Conservation (phyloP, 495 filamentous ascomycete genomes). For the Penicillium manginii region DNA sequence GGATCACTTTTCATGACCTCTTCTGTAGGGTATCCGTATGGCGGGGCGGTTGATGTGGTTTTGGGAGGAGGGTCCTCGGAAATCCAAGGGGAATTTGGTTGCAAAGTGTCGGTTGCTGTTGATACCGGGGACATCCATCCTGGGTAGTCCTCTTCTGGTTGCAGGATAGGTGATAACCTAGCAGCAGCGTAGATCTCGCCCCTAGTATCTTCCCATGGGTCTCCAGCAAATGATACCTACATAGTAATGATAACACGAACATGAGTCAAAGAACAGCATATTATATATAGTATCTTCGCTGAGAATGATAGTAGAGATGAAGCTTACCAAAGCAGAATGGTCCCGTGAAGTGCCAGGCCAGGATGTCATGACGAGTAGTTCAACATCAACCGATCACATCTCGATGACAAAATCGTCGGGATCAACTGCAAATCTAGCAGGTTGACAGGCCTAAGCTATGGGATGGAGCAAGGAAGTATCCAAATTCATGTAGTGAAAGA, state of each 20-base stretch:
- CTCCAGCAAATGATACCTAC: conserved; percentile 9
- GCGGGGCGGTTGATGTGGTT: conserved; percentile 2
- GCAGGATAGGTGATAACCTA: neutral
- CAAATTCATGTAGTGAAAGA: neutral
- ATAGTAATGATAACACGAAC: neutral
- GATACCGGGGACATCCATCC: neutral
- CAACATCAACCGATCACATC: conserved; percentile 6
- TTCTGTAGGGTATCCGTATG: neutral
- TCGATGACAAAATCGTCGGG: neutral
- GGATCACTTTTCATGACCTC: neutral
- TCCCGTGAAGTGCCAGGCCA: conserved; percentile 8
- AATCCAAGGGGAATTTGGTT: neutral
- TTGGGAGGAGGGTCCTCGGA: conserved; percentile 1
- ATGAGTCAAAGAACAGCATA: neutral
- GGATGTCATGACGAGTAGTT: conserved; percentile 14
- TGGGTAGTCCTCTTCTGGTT: neutral
- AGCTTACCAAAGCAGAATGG: conserved; percentile 7
- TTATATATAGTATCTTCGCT: neutral
- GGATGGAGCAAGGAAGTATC: neutral
- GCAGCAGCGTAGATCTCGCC: conserved; percentile 13
- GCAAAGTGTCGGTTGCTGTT: conserved; percentile 7
- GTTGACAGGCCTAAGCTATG: neutral
- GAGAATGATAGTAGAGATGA: neutral
- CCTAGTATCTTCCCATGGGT: conserved; percentile 4
- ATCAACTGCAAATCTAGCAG: neutral